A percentile compares a stretch with the other conserved stretches of the same genome.
These are phyloP conservation scores for Vitis riparia DNA, from an alignment of 164 flowering plant genomes.

Conservation along the genomic window DNA sequence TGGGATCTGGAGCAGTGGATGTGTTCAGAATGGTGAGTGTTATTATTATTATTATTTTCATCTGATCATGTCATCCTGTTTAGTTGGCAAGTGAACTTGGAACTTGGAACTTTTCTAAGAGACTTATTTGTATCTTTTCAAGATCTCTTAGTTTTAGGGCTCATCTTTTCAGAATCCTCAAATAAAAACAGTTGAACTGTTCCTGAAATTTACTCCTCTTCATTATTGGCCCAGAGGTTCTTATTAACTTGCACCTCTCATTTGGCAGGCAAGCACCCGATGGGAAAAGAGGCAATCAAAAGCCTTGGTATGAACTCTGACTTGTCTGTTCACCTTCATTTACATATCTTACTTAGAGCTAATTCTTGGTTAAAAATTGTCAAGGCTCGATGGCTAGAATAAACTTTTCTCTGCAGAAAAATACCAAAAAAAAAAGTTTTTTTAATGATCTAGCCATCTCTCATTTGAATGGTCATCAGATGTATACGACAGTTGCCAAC, in stretches of 20 bases:
- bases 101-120: too few relatives aligned
- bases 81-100: not conserved
- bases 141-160: not conserved
- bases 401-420: not conserved
- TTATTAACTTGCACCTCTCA: not conserved
- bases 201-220: not conserved
- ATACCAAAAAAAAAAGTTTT: not conserved
- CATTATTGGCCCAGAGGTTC: not conserved
- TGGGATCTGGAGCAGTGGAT: constrained; percentile 55
- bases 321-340: not conserved
- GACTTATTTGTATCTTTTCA: too few relatives aligned
- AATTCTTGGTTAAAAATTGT: not conserved
- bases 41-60: not conserved
- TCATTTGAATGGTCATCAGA: not conserved
- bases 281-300: constrained; percentile 94
- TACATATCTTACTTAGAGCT: not conserved
- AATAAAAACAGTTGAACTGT: not conserved
- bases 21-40: constrained; percentile 50
- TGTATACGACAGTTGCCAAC: not conserved
- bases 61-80: not conserved
- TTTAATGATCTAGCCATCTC: not conserved
- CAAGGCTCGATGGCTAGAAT: not conserved
- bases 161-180: not conserved
- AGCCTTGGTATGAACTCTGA: constrained; percentile 63
- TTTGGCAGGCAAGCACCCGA: constrained; percentile 73